Evolutionary conservation across 805 yeast species (phyloP).

Genomic region (Candida odintsovae): DNA sequence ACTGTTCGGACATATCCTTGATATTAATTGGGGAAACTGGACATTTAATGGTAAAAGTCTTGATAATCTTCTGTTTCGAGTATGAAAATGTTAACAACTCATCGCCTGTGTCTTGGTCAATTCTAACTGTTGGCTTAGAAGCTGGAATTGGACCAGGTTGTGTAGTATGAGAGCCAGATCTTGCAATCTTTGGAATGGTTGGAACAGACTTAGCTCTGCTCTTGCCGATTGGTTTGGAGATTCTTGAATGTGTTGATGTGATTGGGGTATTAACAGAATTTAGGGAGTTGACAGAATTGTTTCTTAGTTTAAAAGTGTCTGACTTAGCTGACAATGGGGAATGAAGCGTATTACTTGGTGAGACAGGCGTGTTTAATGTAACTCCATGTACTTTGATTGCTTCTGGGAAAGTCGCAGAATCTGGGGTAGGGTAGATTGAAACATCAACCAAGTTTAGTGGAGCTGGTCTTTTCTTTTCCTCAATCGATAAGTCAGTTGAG

Average conservation of each 20-base stretch:
- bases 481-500: background rate
- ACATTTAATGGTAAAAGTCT: constrained; percentile 19
- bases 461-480: background rate
- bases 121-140: constrained; percentile 18
- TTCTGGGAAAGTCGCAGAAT: constrained; percentile 7
- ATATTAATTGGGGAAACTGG: constrained; percentile 12
- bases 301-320: background rate
- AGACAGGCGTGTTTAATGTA: background rate
- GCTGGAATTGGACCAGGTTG: constrained; percentile 33
- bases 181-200: constrained; percentile 1
- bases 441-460: background rate
- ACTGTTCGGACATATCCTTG: constrained; percentile 24
- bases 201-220: constrained; percentile 14
- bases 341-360: background rate
- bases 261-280: background rate
- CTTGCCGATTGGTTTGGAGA: constrained; percentile 1
- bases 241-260: background rate
- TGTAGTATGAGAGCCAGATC: constrained; percentile 13
- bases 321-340: background rate
- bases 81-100: constrained; percentile 27
- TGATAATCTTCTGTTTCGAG: constrained; percentile 26
- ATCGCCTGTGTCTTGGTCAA: constrained; percentile 24
- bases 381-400: background rate
- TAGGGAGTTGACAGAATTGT: background rate
- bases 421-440: constrained; percentile 10